Evolutionary conservation across 2,329 filamentous ascomycete species (phyloP), one percentile per base, ranked within the genome.

Genomic region (Beauveria medogensis): DNA sequence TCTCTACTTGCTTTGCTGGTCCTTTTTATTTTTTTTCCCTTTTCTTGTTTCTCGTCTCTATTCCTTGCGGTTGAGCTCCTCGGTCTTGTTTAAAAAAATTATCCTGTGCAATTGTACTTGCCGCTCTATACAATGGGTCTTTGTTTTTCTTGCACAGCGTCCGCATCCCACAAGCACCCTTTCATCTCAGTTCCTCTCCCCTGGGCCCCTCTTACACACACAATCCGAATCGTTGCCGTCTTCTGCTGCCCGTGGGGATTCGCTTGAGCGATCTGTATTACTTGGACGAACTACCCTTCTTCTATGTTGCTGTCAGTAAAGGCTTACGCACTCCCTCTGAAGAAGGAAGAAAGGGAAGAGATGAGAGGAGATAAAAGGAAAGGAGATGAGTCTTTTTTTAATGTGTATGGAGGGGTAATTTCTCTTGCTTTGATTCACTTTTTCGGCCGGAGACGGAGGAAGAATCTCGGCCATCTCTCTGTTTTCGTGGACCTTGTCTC

Each of bases 91-190:
- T 14, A 37, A 50, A 40, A 63, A 68, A 69, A 69, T 68, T 66
- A 70, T 70, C 68, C 64, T 69, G 66, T 71, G 69, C 72, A 57
- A 71, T 70, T 64, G 70, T 70, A 69, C 67, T 70, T 72, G 68
- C 67, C 63, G 68, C 67, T 65, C 64, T 65, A 63, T 63, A 65
- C 67, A 68, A 30, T 43, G 22, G 24, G 46, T 48, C 55, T n/a
- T 48, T 20, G 22, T 41, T 50, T 50, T 8, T 28, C 48, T 34
- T 10, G 8, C 9, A 40, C 40, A 24, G 48, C 69, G 4, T 26
- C 54, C 20, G 18, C 18, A 46, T 18, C 54, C 14, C 41, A 14
- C 26, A 20, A 37, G 34, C 34, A 16, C 34, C 64, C 65, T 63
- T 64, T 64, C 66, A 68, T 51, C 48, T 28, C 47, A 24, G 67